phyloP scores from a whole-genome alignment of 2,329 filamentous ascomycete species.

The Didymella glomerata region DNA sequence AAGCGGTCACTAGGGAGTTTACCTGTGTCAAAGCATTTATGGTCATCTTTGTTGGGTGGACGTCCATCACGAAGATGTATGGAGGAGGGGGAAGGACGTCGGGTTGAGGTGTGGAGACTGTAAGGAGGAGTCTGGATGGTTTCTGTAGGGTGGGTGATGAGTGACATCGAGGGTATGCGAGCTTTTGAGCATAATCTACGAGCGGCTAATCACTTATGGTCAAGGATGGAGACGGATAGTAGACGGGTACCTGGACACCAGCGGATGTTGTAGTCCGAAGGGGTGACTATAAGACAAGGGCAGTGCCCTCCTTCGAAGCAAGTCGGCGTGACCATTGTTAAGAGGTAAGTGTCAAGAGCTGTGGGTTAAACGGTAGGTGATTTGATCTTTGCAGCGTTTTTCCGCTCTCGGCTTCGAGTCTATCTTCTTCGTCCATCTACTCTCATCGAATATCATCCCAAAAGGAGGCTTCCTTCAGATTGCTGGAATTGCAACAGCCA shows the following conservation, averaged over 20 bases:
- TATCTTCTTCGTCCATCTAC: not conserved
- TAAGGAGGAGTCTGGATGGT: not conserved
- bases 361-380: not conserved
- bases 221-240: not conserved
- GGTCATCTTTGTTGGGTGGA: not conserved
- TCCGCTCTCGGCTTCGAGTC: not conserved
- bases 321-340: not conserved
- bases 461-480: not conserved
- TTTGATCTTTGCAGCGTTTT: not conserved
- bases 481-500: not conserved
- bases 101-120: not conserved
- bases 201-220: not conserved
- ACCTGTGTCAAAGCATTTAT: not conserved
- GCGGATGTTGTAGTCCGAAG: not conserved
- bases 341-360: not conserved
- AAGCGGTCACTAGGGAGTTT: not conserved
- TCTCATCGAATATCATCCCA: too few relatives aligned
- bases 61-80: not conserved
- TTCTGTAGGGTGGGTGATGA: not conserved
- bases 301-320: not conserved
- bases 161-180: conserved; percentile 4
- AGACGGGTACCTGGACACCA: not conserved
- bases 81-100: not conserved
- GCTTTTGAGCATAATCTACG: conserved; percentile 11
- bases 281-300: conserved; percentile 3